These are phyloP conservation scores for Neurospora sp. DNA, from an alignment of 495 filamentous ascomycete genomes.

Conservation along the genomic window DNA sequence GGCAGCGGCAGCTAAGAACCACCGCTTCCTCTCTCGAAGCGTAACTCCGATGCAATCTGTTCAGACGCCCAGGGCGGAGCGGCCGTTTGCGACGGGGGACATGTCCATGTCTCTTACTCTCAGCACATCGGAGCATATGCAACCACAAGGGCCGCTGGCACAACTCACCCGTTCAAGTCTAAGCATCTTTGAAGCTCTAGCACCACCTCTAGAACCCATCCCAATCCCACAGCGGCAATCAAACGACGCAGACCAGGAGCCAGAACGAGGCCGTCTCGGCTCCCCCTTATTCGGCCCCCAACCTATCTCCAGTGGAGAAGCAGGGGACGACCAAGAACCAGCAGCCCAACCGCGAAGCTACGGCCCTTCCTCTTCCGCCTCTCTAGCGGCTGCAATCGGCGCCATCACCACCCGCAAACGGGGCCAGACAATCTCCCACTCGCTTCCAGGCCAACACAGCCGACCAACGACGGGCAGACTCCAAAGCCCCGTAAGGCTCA, in stretches of 20 bases:
- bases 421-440: slow-evolving; percentile 29
- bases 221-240: background rate
- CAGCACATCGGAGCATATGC: slow-evolving; percentile 72
- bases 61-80: background rate
- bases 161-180: no score
- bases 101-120: slow-evolving; percentile 77
- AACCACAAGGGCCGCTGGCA: slow-evolving; percentile 59
- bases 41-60: slow-evolving; percentile 43
- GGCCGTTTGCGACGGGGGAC: slow-evolving; percentile 54
- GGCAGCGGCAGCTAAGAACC: slow-evolving; percentile 52
- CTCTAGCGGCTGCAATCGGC: slow-evolving; percentile 28
- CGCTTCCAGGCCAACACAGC: background rate
- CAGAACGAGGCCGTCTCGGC: slow-evolving; percentile 39
- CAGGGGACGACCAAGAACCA: background rate
- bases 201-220: slow-evolving; percentile 6
- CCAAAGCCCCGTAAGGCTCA: slow-evolving; percentile 36
- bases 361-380: slow-evolving; percentile 38
- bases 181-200: slow-evolving; percentile 10
- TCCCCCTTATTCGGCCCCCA: slow-evolving; percentile 44
- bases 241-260: background rate
- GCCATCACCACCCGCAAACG: slow-evolving; percentile 23
- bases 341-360: slow-evolving; percentile 28
- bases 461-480: slow-evolving; percentile 12
- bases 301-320: background rate
- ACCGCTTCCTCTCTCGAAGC: slow-evolving; percentile 53